Evolutionary conservation across 768 basidiomycete genomes (phyloP).

Genomic region (Trametes elegans): DNA sequence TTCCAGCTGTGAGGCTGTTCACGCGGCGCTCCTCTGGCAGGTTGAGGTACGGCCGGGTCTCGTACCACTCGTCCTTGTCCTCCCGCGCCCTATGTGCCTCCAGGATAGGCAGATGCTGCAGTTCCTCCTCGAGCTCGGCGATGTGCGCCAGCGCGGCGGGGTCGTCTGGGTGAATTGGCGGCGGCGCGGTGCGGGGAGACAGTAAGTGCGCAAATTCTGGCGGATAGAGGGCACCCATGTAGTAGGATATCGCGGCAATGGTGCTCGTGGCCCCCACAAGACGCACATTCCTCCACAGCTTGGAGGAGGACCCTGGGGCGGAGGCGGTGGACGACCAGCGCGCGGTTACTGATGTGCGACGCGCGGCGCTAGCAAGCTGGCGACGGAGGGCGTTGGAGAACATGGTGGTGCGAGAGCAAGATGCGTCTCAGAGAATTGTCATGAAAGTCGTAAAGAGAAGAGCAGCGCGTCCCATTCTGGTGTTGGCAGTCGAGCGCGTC

Average conservation of each 20-base stretch:
- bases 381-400: slow-evolving; percentile 4
- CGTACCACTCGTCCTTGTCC: slow-evolving; percentile 68
- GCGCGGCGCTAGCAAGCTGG: background rate
- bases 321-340: slow-evolving; percentile 3
- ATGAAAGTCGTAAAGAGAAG: too few relatives aligned
- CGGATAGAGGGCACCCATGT: slow-evolving; percentile 66
- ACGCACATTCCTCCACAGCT: slow-evolving; percentile 11
- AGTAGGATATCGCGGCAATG: slow-evolving; percentile 35
- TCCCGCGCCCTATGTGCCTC: slow-evolving; percentile 44
- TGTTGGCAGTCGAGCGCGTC: too few relatives aligned
- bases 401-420: slow-evolving; percentile 13
- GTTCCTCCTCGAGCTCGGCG: slow-evolving; percentile 57
- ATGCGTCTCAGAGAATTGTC: background rate
- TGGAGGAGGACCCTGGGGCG: slow-evolving; percentile 2
- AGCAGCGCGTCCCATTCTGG: too few relatives aligned
- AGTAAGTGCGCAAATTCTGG: slow-evolving; percentile 64
- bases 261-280: slow-evolving; percentile 9
- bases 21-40: slow-evolving; percentile 72
- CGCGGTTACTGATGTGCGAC: background rate
- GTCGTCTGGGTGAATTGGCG: slow-evolving; percentile 59
- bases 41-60: slow-evolving; percentile 67
- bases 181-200: slow-evolving; percentile 75
- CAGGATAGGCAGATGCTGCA: slow-evolving; percentile 67
- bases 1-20: slow-evolving; percentile 82
- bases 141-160: slow-evolving; percentile 58